phyloP scores from a whole-genome alignment of 305 asterid genomes.

The Euphrasia arctica region DNA sequence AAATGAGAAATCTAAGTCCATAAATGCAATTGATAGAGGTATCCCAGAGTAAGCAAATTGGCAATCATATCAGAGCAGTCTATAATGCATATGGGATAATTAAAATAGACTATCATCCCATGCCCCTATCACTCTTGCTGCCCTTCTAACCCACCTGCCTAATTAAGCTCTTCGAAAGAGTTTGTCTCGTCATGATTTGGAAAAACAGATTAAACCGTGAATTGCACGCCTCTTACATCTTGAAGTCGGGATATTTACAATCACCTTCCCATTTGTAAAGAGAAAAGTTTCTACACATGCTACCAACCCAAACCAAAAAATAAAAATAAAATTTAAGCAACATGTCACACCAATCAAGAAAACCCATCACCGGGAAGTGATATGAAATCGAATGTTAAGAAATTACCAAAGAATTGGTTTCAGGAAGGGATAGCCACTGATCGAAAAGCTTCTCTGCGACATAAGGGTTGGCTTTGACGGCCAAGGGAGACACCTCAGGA shows the following conservation, averaged over 20 bases:
- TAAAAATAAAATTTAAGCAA: conserved; percentile 19
- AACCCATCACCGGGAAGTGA: conserved; percentile 21
- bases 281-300: conserved; percentile 8
- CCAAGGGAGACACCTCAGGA: conserved; percentile 80
- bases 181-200: conserved; percentile 15
- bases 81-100: conserved; percentile 4
- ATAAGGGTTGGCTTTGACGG: conserved; percentile 72
- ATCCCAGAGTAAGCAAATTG: not conserved
- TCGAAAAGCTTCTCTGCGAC: conserved; percentile 84
- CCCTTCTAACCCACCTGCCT: conserved; percentile 7
- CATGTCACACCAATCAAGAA: conserved; percentile 15
- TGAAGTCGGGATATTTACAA: conserved; percentile 11
- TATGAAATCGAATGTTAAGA: conserved; percentile 7
- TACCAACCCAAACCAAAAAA: conserved; percentile 16
- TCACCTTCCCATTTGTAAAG: not conserved
- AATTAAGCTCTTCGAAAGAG: conserved; percentile 5
- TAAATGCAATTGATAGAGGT: too few relatives aligned
- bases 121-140: conserved; percentile 3
- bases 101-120: not conserved
- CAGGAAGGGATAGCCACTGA: conserved; percentile 95
- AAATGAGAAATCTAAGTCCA: too few relatives aligned
- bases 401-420: conserved; percentile 71
- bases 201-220: conserved; percentile 14
- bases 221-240: conserved; percentile 18
- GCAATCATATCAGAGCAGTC: not conserved